phyloP scores from a whole-genome alignment of 495 filamentous ascomycete genomes.

The Viridothelium virens region DNA sequence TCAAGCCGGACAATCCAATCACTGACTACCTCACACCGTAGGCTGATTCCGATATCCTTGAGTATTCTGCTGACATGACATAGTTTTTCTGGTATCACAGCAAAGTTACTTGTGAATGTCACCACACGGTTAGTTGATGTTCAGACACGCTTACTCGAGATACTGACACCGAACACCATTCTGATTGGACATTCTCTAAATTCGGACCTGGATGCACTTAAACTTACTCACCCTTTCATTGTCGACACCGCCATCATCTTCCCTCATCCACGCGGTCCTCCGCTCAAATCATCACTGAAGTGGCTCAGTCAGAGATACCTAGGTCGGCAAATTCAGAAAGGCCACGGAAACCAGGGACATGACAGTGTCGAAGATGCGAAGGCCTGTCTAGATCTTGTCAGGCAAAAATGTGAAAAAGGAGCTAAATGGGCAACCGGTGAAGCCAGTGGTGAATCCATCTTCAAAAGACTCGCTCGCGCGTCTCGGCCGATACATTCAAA shows the following conservation, averaged over 20 bases:
- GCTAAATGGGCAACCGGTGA: conserved; percentile 72
- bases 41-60: not conserved
- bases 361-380: conserved; percentile 87
- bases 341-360: conserved; percentile 61
- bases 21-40: conserved; percentile 81
- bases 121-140: conserved; percentile 80
- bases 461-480: conserved; percentile 66
- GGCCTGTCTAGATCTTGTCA: conserved; percentile 85
- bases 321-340: conserved; percentile 76
- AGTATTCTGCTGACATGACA: not conserved
- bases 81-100: conserved; percentile 71
- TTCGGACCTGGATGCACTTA: conserved; percentile 75
- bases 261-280: conserved; percentile 69
- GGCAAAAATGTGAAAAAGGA: conserved; percentile 90
- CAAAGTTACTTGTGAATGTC: conserved; percentile 66
- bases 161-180: conserved; percentile 68
- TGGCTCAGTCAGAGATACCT: conserved; percentile 76
- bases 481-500: conserved; percentile 45
- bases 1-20: conserved; percentile 79
- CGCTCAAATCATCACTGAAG: conserved; percentile 69
- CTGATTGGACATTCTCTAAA: conserved; percentile 89
- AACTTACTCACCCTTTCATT: conserved; percentile 82
- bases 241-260: conserved; percentile 83
- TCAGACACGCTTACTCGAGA: conserved; percentile 61
- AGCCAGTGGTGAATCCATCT: conserved; percentile 70